Conservation (phyloP, 1,284 basidiomycete species). For the Fistulina hepatica region DNA sequence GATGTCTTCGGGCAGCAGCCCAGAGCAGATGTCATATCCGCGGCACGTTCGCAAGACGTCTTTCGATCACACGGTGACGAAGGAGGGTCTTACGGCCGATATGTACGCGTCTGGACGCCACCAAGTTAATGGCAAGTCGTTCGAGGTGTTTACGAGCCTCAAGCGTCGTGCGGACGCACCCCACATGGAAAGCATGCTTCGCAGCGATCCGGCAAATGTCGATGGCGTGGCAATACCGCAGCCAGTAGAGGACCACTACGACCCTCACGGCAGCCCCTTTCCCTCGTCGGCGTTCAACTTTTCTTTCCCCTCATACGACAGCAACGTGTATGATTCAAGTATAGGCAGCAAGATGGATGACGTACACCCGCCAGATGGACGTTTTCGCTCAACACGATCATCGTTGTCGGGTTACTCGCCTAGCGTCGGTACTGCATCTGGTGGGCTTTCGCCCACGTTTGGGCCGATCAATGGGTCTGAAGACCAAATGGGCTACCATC, state of each 20-base stretch:
- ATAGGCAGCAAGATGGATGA: conserved; percentile 13
- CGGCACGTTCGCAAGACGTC: conserved; percentile 83
- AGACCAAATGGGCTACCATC: conserved; percentile 48
- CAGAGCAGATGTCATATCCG: conserved; percentile 50
- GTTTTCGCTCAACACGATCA: conserved; percentile 21
- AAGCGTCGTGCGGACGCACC: conserved; percentile 69
- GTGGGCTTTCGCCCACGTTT: conserved; percentile 38
- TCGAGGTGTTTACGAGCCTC: conserved; percentile 49
- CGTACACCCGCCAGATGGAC: neutral
- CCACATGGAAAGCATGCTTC: conserved; percentile 64
- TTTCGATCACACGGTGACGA: conserved; percentile 80
- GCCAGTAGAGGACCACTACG: conserved; percentile 27
- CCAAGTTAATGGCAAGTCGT: conserved; percentile 66
- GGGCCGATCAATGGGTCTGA: too few relatives aligned
- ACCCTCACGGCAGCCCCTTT: conserved; percentile 40
- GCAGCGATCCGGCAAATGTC: conserved; percentile 61
- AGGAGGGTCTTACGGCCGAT: conserved; percentile 48
- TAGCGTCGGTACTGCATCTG: conserved; percentile 49
- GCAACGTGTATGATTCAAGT: conserved; percentile 12
- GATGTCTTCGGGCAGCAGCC: conserved; percentile 26
- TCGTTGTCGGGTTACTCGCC: conserved; percentile 30
- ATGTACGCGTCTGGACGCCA: conserved; percentile 53
- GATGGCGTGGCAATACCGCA: conserved; percentile 22
- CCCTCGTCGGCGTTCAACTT: conserved; percentile 72
- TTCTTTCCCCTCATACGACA: conserved; percentile 59